A percentile compares a stretch with the other conserved stretches of the same genome.
These are phyloP conservation scores for Suhomyces atakaporum DNA, from an alignment of 1,139 yeast genomes.

Conservation along the genomic window DNA sequence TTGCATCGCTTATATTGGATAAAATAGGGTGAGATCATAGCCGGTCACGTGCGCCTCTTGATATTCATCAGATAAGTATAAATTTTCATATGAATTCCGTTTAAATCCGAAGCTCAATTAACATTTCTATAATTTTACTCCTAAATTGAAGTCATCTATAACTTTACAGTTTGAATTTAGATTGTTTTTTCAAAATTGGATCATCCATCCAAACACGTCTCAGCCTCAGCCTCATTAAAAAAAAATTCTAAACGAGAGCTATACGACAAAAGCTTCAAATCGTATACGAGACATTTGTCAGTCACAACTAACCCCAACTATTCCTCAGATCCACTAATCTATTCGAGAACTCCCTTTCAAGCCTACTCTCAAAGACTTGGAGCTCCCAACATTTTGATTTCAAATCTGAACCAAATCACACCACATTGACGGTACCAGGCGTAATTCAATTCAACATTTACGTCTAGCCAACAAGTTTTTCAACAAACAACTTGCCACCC, in stretches of 20 bases:
- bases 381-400: background rate
- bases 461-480: constrained; percentile 6
- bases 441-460: constrained; percentile 9
- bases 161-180: no score
- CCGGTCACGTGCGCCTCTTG: background rate
- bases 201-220: constrained; percentile 4
- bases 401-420: background rate
- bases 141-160: no score
- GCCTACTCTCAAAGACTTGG: background rate
- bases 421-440: background rate
- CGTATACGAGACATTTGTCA: no score
- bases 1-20: constrained; percentile 5
- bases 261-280: constrained; percentile 7
- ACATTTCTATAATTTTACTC: background rate
- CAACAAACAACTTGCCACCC: constrained; percentile 8
- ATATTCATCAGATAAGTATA: no score
- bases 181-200: no score
- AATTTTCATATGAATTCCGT: background rate
- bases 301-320: no score
- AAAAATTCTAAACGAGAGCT: constrained; percentile 8
- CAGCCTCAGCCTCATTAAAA: constrained; percentile 8
- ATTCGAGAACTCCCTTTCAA: no score
- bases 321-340: background rate
- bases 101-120: background rate
- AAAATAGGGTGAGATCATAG: background rate